These are phyloP conservation scores for Coemansia linderi DNA, from an alignment of 371 early-diverging fungal species.

Conservation along the genomic window DNA sequence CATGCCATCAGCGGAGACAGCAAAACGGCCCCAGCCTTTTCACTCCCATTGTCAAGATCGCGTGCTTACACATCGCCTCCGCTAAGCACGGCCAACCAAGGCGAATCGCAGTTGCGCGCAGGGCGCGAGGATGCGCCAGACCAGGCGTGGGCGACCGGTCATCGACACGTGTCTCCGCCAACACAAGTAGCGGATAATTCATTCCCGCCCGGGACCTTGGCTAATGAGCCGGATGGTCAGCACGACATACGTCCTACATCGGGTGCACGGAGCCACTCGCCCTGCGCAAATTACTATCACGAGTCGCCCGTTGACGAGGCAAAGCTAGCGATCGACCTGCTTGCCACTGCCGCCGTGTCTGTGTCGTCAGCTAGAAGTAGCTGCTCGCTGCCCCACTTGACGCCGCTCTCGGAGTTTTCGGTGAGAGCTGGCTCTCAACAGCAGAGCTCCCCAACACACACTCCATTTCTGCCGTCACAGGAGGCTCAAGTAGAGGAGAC, in stretches of 20 bases:
- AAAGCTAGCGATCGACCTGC: slow-evolving; percentile 45
- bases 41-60: not conserved
- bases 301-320: slow-evolving; percentile 36
- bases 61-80: slow-evolving; percentile 30
- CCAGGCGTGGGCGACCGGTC: not conserved
- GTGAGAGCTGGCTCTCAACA: slow-evolving; percentile 16
- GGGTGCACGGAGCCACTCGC: slow-evolving; percentile 3
- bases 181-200: not conserved
- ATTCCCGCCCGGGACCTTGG: not conserved
- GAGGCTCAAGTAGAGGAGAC: slow-evolving; percentile 10
- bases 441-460: slow-evolving; percentile 7
- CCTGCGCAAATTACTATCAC: slow-evolving; percentile 12
- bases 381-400: slow-evolving; percentile 43
- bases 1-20: not conserved
- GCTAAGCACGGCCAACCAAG: not conserved
- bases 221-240: not conserved
- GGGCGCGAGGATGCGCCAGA: not conserved
- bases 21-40: not conserved
- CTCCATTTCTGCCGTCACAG: slow-evolving; percentile 7
- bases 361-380: slow-evolving; percentile 32
- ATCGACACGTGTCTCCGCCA: not conserved
- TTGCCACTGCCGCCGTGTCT: slow-evolving; percentile 45
- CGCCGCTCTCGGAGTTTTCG: slow-evolving; percentile 44
- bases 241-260: not conserved
- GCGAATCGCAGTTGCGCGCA: not conserved